A percentile compares a stretch with the other conserved stretches of the same genome.
These are phyloP conservation scores for Hamigera avellanea DNA, from an alignment of 495 filamentous ascomycete genomes.

Conservation along the genomic window DNA sequence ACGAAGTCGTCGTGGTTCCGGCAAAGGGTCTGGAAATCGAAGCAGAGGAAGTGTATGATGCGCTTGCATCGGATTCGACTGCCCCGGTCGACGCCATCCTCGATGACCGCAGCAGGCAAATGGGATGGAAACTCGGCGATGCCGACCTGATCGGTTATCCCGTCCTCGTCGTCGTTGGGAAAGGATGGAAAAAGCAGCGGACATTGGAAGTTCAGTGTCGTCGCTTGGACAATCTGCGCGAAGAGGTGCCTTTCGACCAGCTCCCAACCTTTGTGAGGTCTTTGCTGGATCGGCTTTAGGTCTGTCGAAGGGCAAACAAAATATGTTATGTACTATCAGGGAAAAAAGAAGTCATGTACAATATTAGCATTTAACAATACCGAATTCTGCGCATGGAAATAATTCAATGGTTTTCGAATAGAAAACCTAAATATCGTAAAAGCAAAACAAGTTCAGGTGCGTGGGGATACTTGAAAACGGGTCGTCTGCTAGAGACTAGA, in stretches of 20 bases:
- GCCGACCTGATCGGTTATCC: conserved; percentile 87
- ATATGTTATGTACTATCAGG: too few species aligned
- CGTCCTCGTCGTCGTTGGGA: conserved; percentile 66
- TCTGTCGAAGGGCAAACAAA: too few species aligned
- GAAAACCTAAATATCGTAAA: too few species aligned
- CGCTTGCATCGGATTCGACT: conserved; percentile 19
- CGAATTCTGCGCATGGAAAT: too few species aligned
- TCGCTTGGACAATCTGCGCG: conserved; percentile 32
- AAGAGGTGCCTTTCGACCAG: conserved; percentile 32
- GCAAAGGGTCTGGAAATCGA: conserved; percentile 33
- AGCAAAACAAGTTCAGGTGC: too few species aligned
- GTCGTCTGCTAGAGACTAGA: too few species aligned
- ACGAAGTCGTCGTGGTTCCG: conserved; percentile 61
- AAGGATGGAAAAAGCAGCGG: conserved; percentile 51
- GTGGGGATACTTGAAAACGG: too few species aligned
- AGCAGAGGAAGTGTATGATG: conserved; percentile 50
- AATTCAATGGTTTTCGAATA: too few species aligned
- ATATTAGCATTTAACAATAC: too few species aligned
- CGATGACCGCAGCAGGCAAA: conserved; percentile 60
- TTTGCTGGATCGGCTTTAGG: conserved; percentile 31
- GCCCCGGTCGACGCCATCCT: conserved; percentile 48
- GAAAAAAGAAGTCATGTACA: too few species aligned
- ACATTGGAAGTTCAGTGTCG: conserved; percentile 72
- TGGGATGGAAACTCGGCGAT: conserved; percentile 79
- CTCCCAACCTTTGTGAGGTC: conserved; percentile 25